Conservation (phyloP, 352 stramenopile species). For the Pythium vanterpoolii region DNA sequence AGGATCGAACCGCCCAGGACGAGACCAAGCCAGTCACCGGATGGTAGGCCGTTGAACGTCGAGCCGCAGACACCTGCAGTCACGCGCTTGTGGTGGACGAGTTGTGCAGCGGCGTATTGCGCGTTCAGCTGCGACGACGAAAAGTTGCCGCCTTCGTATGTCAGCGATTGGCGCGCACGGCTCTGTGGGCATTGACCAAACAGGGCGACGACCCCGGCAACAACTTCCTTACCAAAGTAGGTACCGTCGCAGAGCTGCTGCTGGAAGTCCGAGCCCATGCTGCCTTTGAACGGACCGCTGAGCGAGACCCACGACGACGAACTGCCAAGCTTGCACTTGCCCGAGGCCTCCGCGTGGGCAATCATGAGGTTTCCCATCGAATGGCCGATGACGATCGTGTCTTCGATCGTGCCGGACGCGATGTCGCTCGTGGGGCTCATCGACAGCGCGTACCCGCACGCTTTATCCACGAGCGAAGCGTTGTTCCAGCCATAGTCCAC, state of each 20-base stretch:
- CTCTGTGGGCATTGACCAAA: constrained; percentile 43
- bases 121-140: constrained; percentile 18
- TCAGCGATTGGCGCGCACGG: constrained; percentile 29
- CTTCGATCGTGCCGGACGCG: constrained; percentile 37
- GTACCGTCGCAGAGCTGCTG: constrained; percentile 34
- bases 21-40: constrained; percentile 32
- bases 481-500: constrained; percentile 40
- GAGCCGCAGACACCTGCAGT: constrained; percentile 38
- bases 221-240: constrained; percentile 15
- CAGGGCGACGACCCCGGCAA: constrained; percentile 27
- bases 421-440: constrained; percentile 36
- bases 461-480: constrained; percentile 12
- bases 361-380: constrained; percentile 66
- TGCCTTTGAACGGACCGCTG: constrained; percentile 41
- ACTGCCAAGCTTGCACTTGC: constrained; percentile 35
- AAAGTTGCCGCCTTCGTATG: constrained; percentile 38
- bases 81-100: constrained; percentile 34
- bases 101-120: constrained; percentile 33
- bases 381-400: constrained; percentile 61
- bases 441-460: constrained; percentile 24
- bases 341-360: constrained; percentile 37
- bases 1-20: constrained; percentile 32
- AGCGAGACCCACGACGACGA: constrained; percentile 36
- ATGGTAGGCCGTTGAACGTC: constrained; percentile 35
- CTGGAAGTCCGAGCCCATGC: constrained; percentile 45